Evolutionary conservation across 495 filamentous ascomycete genomes (phyloP), one percentile per base, ranked within the genome.

Genomic region (Penicillium longicatenatum): DNA sequence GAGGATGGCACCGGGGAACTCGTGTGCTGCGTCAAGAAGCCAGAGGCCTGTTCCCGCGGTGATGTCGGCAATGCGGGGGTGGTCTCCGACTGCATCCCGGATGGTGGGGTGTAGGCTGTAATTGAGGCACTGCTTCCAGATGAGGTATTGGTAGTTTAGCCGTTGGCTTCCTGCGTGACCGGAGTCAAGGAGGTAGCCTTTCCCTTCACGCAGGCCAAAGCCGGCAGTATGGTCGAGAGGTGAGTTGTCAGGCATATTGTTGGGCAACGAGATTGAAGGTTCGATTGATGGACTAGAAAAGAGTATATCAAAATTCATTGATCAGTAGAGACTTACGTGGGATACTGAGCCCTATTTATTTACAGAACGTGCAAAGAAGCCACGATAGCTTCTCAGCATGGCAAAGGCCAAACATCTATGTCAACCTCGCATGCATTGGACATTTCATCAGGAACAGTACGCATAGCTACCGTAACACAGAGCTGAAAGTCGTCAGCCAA

Each of bases 31-130:
- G 26, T 72, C 60, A 24, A 68, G 55, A 14, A 69, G 62, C 66
- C 70, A 76, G 19, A 67, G 49, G 16, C 64, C 61, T 39, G 63
- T 70, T 10, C 67, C 66, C 21, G 66, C 51, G 42, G 51, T 56
- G 7, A 69, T 42, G 29, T 69, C 66, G 30, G 66, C 63, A 6
- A 70, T 63, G 6, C 31, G 47, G 3, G 61, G 57, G 12, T 59
- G 24, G 24, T 33, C 45, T 14, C 47, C 41, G 16, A 56, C 44
- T 41, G 53, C 48, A 2, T 35, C 31, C 12, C 7, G 3, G 45
- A 63, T 59, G 24, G 31, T 6, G 17, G 61, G 61, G 48, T 64
- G 61, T 35, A 64, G 42, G 43, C 24, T 44, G 48, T 53, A 64
- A 22, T 49, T 42, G 24, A 60, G 48, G 43, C 22, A 57, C 16